phyloP scores from a whole-genome alignment of 2,329 filamentous ascomycete genomes.

The Coniochaeta pulveracea region DNA sequence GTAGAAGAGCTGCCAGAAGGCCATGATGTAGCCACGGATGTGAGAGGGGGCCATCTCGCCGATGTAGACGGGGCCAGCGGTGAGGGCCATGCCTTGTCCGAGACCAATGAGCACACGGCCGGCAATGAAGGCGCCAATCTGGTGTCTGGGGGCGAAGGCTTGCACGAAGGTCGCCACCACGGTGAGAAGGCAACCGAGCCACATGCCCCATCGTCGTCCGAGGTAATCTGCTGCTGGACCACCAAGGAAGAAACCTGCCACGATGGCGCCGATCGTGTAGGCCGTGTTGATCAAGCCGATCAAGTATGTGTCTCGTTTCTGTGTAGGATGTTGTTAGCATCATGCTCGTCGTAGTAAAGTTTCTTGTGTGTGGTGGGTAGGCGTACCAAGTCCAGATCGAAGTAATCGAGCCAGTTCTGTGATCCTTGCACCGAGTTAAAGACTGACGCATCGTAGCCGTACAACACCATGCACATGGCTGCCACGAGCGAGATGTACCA shows the following conservation, averaged over 20 bases:
- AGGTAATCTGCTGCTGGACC: constrained; percentile 50
- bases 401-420: constrained; percentile 53
- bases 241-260: constrained; percentile 58
- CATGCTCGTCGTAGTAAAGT: no score
- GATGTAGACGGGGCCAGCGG: constrained; percentile 60
- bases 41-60: constrained; percentile 53
- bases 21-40: constrained; percentile 57
- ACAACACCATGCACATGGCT: constrained; percentile 64
- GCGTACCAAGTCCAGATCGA: constrained; percentile 42
- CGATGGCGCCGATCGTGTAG: constrained; percentile 60
- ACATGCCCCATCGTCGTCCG: constrained; percentile 56
- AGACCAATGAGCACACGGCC: constrained; percentile 59
- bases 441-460: constrained; percentile 64
- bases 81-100: constrained; percentile 57
- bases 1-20: constrained; percentile 60
- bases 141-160: constrained; percentile 47
- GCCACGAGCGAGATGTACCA: constrained; percentile 56
- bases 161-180: constrained; percentile 61
- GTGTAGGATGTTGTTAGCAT: no score
- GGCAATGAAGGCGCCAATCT: constrained; percentile 55
- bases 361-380: no score
- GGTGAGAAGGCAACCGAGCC: constrained; percentile 49
- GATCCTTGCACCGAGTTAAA: constrained; percentile 64
- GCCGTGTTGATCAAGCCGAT: constrained; percentile 50
- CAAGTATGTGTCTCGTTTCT: constrained; percentile 29